Base-by-base conservation (phyloP, 495 filamentous ascomycete genomes). In the Daldinia childiae region DNA sequence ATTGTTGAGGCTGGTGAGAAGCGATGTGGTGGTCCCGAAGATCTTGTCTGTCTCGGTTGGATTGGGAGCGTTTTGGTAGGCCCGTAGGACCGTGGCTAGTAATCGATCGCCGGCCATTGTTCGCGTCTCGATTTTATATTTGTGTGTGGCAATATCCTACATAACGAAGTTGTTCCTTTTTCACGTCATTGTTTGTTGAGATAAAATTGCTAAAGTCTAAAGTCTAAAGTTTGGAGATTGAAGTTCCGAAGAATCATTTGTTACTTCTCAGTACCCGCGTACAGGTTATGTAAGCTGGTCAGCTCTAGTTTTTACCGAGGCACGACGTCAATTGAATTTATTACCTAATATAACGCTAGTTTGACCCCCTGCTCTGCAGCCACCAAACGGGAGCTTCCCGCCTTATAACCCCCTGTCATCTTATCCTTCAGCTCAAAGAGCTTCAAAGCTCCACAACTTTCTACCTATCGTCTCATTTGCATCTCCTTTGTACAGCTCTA, bases 1-100 rank as follows among this genome's bases (percentile, higher is more conserved):
- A 72, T 99, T 99, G 36, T 88, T 89, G 41, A 99, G 89, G 34
- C 90, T 88, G 21, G 92, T 90, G 26, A 99, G 84, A 29, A 99
- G 88, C 27, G 91, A 90, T 29, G 91, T 89, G 15, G 95, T 93
- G 39, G 91, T 95, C 54, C 87, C 89, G 68, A 95, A 89, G 62
- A 99, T 87, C 73, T 82, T 82, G 65, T 82, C 77, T 43, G 83
- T 86, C 60, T 82, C 80, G 38, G 77, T 75, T 56, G 81, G 81
- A 76, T 87, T 81, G 64, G 85, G 82, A 26, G 80, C 72, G 57
- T 81, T 79, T 72, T 85, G 84, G 79, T 82, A 87, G 52, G 81
- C 81, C 62, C 79, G 80, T 48, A 87, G 79, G 68, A 85, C 82
- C 32, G 78, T 81, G 8, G 80, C 83, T 19, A 87, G 80, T 68